Base-by-base conservation (phyloP, 2,329 filamentous ascomycete genomes). In the Aureobasidium sp. region DNA sequence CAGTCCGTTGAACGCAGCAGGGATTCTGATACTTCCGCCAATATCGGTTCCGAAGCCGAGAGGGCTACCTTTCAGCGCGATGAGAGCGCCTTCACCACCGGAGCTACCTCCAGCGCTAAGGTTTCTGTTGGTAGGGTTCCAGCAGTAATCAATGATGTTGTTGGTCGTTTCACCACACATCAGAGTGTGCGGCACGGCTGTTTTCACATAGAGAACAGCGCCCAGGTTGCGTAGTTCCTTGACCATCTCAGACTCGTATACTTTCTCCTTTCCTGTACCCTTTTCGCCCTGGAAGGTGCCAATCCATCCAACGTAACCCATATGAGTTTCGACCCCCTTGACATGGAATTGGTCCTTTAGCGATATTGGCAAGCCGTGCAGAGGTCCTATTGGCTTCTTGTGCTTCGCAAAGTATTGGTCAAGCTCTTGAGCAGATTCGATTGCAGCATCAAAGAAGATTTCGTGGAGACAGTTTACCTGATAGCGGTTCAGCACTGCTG, bases 301-400 rank as follows among this genome's bases (percentile, higher is more conserved):
- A n/a, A 87, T 81, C 79, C 84, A 85, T n/a, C 84, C 83, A 29
- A 86, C 76, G 67, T 86, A 87, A 3, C 84, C 85, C 77, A 87
- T 74, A 1, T 71, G 72, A 37, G 75, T 79, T 58, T 79, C 77
- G 34, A 77, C 75, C n/a, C 73, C 76, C 58, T 74, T 69, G 63
- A 80, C 74, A 60, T 80, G 76, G 66, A 80, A 80, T 60, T 79
- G 78, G 63, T 81, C 78, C 62, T 80, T 80, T 32, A 80, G 64
- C 29, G 74, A 77, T 65, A 80, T 74, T 41, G 77, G 78, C 5
- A 80, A 68, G 7, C 78, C 78, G 65, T 81, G 78, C 9, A 80
- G 68, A 27, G 76, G 74, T n/a, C 78, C 78, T 29, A 78, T 68
- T 21, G 77, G 70, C 59, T 69, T 73, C 58, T 69, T 68, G 59